Evolutionary conservation across 1,284 basidiomycete species (phyloP), one percentile per base, ranked within the genome.

Genomic region (Boletus mariae): DNA sequence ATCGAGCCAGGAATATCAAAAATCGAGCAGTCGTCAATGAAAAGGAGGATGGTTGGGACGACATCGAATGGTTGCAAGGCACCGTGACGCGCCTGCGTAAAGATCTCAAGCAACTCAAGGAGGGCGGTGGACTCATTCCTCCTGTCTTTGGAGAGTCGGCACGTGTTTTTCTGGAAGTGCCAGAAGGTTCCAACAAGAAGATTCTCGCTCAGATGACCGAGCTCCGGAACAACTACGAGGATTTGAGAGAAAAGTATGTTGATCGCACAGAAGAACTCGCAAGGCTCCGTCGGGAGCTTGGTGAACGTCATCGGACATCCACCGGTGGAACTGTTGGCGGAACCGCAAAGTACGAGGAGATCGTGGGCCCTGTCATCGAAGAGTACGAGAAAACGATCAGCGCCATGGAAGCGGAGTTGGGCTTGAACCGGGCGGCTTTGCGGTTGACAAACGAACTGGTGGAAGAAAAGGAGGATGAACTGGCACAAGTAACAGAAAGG

Each of bases 351-450:
- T 98, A 98, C 68, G 92, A 97, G 65, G 91, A 94, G 69, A 96
- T 97, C 53, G 94, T 98, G 20, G 95, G 94, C 35, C 96, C 96
- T 7, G 94, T 99, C 62, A 98, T 99, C 53, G 89, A 96, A 70
- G 96, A 98, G 75, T 99, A 99, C 72, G 96, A 99, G 75, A 95
- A 96, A 78, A 94, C 94, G 1, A 95, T 99, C 59, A 85, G 87
- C 45, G 88, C 93, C 2, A 89, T 99, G 77, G 97, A 99, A 70
- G 92, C 94, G 1, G 91, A 98, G 70, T 81, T 98, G 52, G 92
- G 85, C 62, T 79, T 98, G 49, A 93, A 93, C 61, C 84, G 91
- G 56, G 93, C 92, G 1, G 94, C 94, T 15, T 75, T 98, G 61
- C 77, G 90, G 45, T 88, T 94, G 67, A 92, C 92, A 48, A 96